These are phyloP conservation scores for Podosphaera leucotricha DNA, from an alignment of 2,329 filamentous ascomycete genomes.

Conservation along the genomic window DNA sequence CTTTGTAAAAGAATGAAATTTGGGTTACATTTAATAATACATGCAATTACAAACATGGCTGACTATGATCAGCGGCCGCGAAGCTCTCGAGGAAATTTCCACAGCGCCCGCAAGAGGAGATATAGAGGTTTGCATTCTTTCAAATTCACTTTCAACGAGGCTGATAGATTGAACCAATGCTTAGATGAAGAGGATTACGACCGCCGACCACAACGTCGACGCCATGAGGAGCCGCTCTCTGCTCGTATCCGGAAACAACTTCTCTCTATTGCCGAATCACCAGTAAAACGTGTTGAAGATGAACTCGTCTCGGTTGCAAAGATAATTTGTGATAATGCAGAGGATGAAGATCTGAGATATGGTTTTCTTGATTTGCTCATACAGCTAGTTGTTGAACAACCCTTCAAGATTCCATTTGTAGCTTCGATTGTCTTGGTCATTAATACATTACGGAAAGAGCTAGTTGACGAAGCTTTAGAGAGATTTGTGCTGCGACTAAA, in stretches of 20 bases:
- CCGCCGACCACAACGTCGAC: slow-evolving; percentile 46
- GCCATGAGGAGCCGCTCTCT: slow-evolving; percentile 48
- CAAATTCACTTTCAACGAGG: slow-evolving; percentile 3
- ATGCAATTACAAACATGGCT: slow-evolving; percentile 19
- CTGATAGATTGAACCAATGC: slow-evolving; percentile 7
- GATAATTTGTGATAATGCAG: slow-evolving; percentile 58
- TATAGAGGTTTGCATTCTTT: slow-evolving; percentile 39
- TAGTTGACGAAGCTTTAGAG: slow-evolving; percentile 46
- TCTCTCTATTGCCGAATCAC: slow-evolving; percentile 59
- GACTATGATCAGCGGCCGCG: slow-evolving; percentile 23
- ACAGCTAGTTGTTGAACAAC: slow-evolving; percentile 69
- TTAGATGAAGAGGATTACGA: slow-evolving; percentile 59
- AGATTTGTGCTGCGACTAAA: slow-evolving; percentile 39
- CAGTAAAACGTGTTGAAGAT: slow-evolving; percentile 54
- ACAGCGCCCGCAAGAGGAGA: slow-evolving; percentile 47
- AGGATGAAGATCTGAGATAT: slow-evolving; percentile 55
- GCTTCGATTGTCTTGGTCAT: slow-evolving; percentile 60
- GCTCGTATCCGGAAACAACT: slow-evolving; percentile 57
- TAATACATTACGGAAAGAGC: slow-evolving; percentile 55
- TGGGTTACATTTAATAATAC: no score
- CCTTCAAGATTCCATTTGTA: slow-evolving; percentile 90
- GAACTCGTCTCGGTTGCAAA: slow-evolving; percentile 54
- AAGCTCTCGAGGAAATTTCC: slow-evolving; percentile 19
- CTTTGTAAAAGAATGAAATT: no score
- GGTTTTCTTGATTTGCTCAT: slow-evolving; percentile 51